Evolutionary conservation across 148 eudicot species (phyloP).

Genomic region (Bassia scoparia): DNA sequence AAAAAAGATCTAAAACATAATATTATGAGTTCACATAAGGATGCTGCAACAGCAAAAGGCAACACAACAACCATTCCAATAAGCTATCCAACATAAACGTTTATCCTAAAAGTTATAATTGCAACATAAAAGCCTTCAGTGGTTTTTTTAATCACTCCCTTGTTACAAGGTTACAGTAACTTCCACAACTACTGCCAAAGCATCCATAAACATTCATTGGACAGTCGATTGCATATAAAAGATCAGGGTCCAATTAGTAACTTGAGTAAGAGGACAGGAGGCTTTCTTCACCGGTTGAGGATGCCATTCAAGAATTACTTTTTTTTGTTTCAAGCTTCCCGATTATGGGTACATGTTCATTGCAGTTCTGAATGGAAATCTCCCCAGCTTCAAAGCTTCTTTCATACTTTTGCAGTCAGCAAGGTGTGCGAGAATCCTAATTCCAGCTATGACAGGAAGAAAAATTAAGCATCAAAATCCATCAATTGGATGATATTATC

Average conservation of each 20-base stretch:
- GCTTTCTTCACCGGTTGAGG: conserved; percentile 95
- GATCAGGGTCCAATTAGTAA: conserved; percentile 28
- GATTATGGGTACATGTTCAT: conserved; percentile 99
- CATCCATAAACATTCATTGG: neutral
- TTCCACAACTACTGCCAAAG: neutral
- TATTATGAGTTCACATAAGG: neutral
- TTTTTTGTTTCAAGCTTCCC: conserved; percentile 66
- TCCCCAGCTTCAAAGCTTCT: conserved; percentile 95
- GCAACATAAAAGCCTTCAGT: neutral
- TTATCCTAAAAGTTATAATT: too few species aligned
- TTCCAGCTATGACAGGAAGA: conserved; percentile 53
- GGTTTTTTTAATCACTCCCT: neutral
- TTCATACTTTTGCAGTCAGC: conserved; percentile 96
- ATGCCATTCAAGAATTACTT: conserved; percentile 94
- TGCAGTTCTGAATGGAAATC: conserved; percentile 99
- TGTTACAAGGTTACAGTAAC: neutral
- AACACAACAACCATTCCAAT: neutral
- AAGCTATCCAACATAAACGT: neutral
- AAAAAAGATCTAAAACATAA: neutral
- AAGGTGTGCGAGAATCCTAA: conserved; percentile 98
- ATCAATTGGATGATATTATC: neutral
- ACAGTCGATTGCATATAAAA: neutral
- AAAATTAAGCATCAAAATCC: neutral
- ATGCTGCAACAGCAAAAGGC: neutral
- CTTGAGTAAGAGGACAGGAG: conserved; percentile 93